Evolutionary conservation across 2,329 filamentous ascomycete species (phyloP), one percentile per base, ranked within the genome.

Genomic region (Aspergillus sp.): DNA sequence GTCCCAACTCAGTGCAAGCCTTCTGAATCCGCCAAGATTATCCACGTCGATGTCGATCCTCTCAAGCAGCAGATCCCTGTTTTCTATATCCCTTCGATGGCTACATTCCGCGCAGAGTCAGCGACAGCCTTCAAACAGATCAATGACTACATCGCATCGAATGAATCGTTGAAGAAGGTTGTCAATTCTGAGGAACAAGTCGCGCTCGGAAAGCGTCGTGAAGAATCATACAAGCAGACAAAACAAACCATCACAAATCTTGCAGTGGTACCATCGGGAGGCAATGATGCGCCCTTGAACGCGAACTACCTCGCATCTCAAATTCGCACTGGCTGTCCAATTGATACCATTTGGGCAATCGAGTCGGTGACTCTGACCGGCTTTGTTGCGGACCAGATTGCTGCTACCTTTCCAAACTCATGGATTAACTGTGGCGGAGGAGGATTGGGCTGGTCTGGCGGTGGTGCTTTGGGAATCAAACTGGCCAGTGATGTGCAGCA

Each of bases 381-480:
- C 0, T 77, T 82, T 27, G 81, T 90, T 1, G 75, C 80, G 27
- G 85, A 93, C 52, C 86, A 90, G 51, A 68, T 93, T 6, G 81
- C 82, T 54, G 76, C 81, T 2, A 82, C 76, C 0, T 58, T 81
- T 0, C 86, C 87, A 0, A 85, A 86, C 0, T 82, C 80, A 0
- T 90, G 84, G 84, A 81, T 91, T 57, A 90, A 90, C 62, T 90
- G 86, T 59, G 87, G 87, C 1, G 87, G 85, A 1, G 87, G 86
- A 10, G 88, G 88, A 2, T 79, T 91, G 0, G 87, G 87, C 2
- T 91, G 87, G 87, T 86, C 82, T 8, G 87, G 86, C 10, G 87
- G 88, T 10, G 87, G 72, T 41, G 83, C 85, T 0, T 64, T 91
- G 3, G 88, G 87, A 2, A 83, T 90, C 58, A 90, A 90, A 61